phyloP scores from a whole-genome alignment of 139 green algal species.

The Chlorella ohadii region DNA sequence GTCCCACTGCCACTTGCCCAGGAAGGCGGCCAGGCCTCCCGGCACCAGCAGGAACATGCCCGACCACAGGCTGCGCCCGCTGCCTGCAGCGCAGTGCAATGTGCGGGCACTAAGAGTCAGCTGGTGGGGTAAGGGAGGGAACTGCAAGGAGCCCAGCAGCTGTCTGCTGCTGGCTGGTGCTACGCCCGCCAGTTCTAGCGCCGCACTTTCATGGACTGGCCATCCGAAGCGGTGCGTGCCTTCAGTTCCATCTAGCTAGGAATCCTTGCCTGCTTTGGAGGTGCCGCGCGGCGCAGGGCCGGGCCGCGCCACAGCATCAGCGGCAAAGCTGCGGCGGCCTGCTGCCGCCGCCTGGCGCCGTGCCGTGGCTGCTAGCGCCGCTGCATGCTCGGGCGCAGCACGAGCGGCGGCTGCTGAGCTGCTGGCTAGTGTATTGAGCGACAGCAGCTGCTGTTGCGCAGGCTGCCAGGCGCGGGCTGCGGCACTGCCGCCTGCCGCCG shows the following conservation, averaged over 20 bases:
- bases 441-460: not conserved
- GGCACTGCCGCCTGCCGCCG: not conserved
- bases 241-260: no score
- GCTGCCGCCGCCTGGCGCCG: not conserved
- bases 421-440: not conserved
- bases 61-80: conserved; percentile 37
- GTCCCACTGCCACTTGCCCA: conserved; percentile 72
- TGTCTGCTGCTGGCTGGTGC: no score
- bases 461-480: not conserved
- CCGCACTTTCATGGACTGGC: no score
- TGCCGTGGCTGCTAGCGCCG: not conserved
- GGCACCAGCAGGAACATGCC: conserved; percentile 54
- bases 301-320: not conserved
- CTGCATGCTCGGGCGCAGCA: not conserved
- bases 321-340: not conserved
- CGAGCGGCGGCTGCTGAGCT: not conserved
- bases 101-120: no score
- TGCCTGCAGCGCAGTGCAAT: not conserved
- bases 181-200: no score
- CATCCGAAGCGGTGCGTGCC: no score
- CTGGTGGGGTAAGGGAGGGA: no score
- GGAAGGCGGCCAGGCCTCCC: conserved; percentile 47
- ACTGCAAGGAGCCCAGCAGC: no score
- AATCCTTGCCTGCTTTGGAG: conserved; percentile 7
- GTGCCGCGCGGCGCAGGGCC: conserved; percentile 2